phyloP scores from a whole-genome alignment of 2,329 filamentous ascomycete species.

The Ilyonectria robusta region DNA sequence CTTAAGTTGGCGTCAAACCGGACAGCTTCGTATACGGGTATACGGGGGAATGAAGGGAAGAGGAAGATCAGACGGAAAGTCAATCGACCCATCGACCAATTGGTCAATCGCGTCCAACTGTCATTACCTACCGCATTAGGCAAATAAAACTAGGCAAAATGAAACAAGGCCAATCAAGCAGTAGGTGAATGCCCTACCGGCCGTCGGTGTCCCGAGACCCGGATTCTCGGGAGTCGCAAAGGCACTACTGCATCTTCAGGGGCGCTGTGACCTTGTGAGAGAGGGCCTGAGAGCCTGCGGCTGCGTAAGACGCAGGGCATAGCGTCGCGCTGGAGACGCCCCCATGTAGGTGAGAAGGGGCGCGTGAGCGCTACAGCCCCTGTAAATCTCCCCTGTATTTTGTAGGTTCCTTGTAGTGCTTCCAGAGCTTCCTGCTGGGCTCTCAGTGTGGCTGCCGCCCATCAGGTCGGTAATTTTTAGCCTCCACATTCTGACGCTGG shows the following conservation, averaged over 20 bases:
- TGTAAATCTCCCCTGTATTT: not conserved
- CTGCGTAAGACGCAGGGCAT: conserved; percentile 18
- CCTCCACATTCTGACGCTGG: not conserved
- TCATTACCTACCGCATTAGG: not conserved
- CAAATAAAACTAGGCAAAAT: not conserved
- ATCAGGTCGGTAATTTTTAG: not conserved
- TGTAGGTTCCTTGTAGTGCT: not conserved
- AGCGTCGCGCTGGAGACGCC: not conserved
- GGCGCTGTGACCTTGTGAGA: not conserved
- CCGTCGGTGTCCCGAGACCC: conserved; percentile 19
- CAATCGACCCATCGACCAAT: too few relatives aligned
- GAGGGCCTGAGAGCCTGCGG: not conserved
- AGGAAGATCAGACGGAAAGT: too few relatives aligned
- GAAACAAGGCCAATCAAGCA: not conserved
- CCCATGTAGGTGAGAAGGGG: too few relatives aligned
- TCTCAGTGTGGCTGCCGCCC: not conserved
- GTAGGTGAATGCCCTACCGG: not conserved
- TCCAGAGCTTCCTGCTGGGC: not conserved
- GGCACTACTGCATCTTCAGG: not conserved
- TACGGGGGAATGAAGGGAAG: too few relatives aligned
- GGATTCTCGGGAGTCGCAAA: conserved; percentile 14
- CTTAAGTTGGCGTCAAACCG: too few relatives aligned
- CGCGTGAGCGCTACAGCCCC: not conserved
- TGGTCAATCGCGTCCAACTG: not conserved
- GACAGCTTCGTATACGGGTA: too few relatives aligned